phyloP scores from a whole-genome alignment of 371 early-diverging fungal genomes.

The Apophysomyces elegans region DNA sequence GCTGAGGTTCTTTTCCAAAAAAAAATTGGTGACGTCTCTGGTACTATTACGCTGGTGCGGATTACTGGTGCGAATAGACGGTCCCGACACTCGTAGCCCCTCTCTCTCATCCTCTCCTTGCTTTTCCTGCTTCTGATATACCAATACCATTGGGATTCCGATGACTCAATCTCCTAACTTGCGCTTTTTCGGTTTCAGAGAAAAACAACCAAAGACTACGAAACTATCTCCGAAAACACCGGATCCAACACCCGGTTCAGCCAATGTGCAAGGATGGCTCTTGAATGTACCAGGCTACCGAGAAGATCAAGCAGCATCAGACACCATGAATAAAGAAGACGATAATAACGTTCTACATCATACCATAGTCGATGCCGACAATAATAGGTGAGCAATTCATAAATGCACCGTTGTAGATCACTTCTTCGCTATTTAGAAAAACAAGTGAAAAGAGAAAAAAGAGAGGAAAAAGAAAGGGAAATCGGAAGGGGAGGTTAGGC shows the following conservation, averaged over 20 bases:
- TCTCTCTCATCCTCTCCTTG: constrained; percentile 6
- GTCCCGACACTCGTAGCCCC: not conserved
- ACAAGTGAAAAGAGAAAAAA: not conserved
- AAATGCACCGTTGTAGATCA: too few species aligned
- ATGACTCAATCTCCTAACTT: constrained; percentile 26
- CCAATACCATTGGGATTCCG: constrained; percentile 7
- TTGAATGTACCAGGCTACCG: constrained; percentile 29
- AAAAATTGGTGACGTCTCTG: too few species aligned
- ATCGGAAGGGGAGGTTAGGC: too few species aligned
- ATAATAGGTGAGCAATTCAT: constrained; percentile 18
- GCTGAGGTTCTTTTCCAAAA: too few species aligned
- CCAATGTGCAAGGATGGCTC: constrained; percentile 30
- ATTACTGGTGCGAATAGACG: not conserved
- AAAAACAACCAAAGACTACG: constrained; percentile 13
- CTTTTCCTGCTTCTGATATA: constrained; percentile 4
- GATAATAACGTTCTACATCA: not conserved
- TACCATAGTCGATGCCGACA: constrained; percentile 22
- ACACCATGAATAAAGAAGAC: not conserved
- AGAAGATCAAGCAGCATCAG: constrained; percentile 17
- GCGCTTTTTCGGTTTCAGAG: constrained; percentile 24
- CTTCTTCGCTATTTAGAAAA: not conserved
- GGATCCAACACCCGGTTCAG: constrained; percentile 6
- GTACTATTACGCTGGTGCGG: not conserved
- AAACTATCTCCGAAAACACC: constrained; percentile 21
- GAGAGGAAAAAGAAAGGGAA: not conserved